Conservation (phyloP, 169 alveolate species). For the Cryptosporidium ubiquitum region DNA sequence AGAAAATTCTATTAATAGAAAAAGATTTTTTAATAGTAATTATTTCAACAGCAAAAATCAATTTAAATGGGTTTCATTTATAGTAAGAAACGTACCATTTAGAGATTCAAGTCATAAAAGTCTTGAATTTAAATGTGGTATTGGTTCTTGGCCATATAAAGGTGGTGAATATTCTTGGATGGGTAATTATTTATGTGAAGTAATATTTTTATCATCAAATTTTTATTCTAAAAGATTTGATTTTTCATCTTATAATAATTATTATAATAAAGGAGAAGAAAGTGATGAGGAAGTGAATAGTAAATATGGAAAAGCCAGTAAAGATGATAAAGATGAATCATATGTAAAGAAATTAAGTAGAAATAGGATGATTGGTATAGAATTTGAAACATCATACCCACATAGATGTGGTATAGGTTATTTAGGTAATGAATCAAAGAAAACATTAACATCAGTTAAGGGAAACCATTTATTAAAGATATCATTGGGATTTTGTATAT, state of each 20-base stretch:
- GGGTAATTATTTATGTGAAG: slow-evolving; percentile 47
- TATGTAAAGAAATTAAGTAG: neutral
- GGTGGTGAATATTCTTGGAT: slow-evolving; percentile 47
- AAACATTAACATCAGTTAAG: slow-evolving; percentile 72
- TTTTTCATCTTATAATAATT: slow-evolving; percentile 11
- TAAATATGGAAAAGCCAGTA: neutral
- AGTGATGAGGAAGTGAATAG: neutral
- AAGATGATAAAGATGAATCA: neutral
- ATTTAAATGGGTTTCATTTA: slow-evolving; percentile 40
- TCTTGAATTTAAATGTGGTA: slow-evolving; percentile 58
- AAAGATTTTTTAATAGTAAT: slow-evolving; percentile 39
- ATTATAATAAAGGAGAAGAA: neutral
- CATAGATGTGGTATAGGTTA: slow-evolving; percentile 80
- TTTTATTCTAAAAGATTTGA: neutral
- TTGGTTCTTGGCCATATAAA: slow-evolving; percentile 64
- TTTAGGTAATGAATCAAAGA: slow-evolving; percentile 76
- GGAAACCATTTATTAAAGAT: slow-evolving; percentile 72
- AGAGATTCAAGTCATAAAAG: neutral
- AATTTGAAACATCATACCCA: slow-evolving; percentile 80
- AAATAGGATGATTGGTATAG: slow-evolving; percentile 79
- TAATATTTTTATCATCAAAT: neutral
- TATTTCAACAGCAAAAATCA: slow-evolving; percentile 16
- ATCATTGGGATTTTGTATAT: slow-evolving; percentile 79
- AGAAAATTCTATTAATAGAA: slow-evolving; percentile 10
- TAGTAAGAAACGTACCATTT: slow-evolving; percentile 50